These are phyloP conservation scores for Leishmania turanica DNA, from an alignment of 208 protist genomes.

Conservation along the genomic window DNA sequence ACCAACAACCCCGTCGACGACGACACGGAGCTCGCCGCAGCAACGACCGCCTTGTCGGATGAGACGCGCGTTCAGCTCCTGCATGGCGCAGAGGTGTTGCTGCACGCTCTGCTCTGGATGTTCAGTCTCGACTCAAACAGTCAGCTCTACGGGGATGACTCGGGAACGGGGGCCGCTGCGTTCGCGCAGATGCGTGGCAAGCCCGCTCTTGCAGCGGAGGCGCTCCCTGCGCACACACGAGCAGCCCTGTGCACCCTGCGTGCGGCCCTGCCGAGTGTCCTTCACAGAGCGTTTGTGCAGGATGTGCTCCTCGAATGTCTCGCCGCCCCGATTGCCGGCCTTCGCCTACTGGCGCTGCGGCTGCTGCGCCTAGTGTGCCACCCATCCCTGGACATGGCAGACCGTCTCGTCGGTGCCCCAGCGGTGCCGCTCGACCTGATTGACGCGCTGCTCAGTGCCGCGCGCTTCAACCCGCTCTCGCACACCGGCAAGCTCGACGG, in stretches of 20 bases:
- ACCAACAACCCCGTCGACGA: not conserved
- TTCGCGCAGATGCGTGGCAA: not conserved
- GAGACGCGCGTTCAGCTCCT: slow-evolving; percentile 52
- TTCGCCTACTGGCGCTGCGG: slow-evolving; percentile 72
- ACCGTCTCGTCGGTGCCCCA: slow-evolving; percentile 25
- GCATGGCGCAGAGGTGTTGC: slow-evolving; percentile 64
- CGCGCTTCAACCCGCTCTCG: slow-evolving; percentile 76
- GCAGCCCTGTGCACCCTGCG: slow-evolving; percentile 43
- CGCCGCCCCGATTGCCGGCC: slow-evolving; percentile 53
- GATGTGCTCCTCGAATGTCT: slow-evolving; percentile 76
- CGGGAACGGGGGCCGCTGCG: not conserved
- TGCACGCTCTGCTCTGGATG: slow-evolving; percentile 55
- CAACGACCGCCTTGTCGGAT: slow-evolving; percentile 11
- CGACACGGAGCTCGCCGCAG: not conserved
- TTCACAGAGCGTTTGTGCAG: slow-evolving; percentile 57
- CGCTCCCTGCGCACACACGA: slow-evolving; percentile 17
- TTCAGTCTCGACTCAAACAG: slow-evolving; percentile 39
- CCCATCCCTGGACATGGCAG: slow-evolving; percentile 17
- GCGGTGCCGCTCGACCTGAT: slow-evolving; percentile 25
- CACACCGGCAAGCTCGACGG: slow-evolving; percentile 68
- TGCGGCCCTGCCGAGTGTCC: slow-evolving; percentile 28
- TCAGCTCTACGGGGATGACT: slow-evolving; percentile 2
- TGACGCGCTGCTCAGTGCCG: slow-evolving; percentile 48
- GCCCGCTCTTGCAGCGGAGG: slow-evolving; percentile 6
- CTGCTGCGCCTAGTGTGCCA: slow-evolving; percentile 71